A percentile compares a stretch with the other conserved stretches of the same genome.
Evolutionary conservation across 192 early-diverging fungal genomes (phyloP).

Genomic region (Podila clonocystis): DNA sequence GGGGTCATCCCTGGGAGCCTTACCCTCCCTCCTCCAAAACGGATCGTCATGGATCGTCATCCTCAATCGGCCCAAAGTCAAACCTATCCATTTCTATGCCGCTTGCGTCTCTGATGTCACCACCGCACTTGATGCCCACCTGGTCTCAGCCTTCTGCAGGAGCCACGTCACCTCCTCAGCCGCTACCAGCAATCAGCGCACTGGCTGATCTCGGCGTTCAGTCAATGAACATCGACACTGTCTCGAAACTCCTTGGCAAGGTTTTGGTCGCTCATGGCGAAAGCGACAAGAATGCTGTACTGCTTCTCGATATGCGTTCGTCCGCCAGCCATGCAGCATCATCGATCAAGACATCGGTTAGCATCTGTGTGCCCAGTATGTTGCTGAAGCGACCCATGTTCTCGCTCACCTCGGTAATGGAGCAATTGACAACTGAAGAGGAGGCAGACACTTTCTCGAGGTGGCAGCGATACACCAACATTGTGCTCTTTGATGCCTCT

Average conservation of each 20-base stretch:
- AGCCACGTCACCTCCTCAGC: slow-evolving; percentile 7
- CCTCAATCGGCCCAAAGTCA: slow-evolving; percentile 26
- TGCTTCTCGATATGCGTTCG: slow-evolving; percentile 78
- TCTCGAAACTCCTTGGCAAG: slow-evolving; percentile 23
- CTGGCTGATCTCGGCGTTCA: slow-evolving; percentile 26
- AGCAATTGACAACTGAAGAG: slow-evolving; percentile 62
- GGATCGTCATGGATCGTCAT: slow-evolving; percentile 19
- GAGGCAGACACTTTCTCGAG: slow-evolving; percentile 56
- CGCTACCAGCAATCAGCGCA: not conserved
- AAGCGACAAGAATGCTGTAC: slow-evolving; percentile 39
- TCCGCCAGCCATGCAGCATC: slow-evolving; percentile 62
- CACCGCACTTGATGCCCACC: slow-evolving; percentile 29
- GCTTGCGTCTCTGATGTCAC: slow-evolving; percentile 35
- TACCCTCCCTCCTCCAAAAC: slow-evolving; percentile 12
- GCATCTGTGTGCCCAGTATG: slow-evolving; percentile 76
- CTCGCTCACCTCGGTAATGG: slow-evolving; percentile 70
- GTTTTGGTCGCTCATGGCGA: slow-evolving; percentile 12
- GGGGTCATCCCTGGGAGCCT: slow-evolving; percentile 25
- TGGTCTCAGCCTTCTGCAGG: slow-evolving; percentile 11
- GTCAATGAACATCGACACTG: slow-evolving; percentile 7
- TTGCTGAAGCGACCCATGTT: slow-evolving; percentile 74
- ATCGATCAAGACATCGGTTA: slow-evolving; percentile 69
- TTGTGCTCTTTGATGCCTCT: slow-evolving; percentile 76
- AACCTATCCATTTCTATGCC: slow-evolving; percentile 38
- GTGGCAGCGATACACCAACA: slow-evolving; percentile 67